Conservation (phyloP, 2,329 filamentous ascomycete genomes). For the Lecanicillium sp. region DNA sequence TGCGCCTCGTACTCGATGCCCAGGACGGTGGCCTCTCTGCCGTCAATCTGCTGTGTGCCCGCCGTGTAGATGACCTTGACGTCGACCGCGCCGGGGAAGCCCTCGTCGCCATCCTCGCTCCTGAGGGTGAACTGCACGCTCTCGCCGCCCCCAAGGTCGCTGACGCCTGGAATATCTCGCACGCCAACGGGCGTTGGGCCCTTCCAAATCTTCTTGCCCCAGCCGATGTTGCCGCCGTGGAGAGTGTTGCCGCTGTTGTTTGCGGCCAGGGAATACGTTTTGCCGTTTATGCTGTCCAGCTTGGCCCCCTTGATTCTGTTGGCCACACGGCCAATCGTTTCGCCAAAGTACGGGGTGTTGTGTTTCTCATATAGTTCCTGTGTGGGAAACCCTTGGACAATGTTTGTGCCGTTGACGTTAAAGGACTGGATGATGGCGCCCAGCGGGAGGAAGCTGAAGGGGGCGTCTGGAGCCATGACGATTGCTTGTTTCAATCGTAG, state of each 20-base stretch:
- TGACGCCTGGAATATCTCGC: conserved; percentile 42
- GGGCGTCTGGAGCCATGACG: conserved; percentile 32
- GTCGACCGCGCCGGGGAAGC: conserved; percentile 81
- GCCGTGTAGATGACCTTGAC: conserved; percentile 72
- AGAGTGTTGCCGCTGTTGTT: conserved; percentile 76
- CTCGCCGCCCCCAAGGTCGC: conserved; percentile 54
- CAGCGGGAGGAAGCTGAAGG: conserved; percentile 63
- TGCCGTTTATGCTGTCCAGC: conserved; percentile 66
- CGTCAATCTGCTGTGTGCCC: conserved; percentile 57
- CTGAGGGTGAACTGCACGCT: conserved; percentile 58
- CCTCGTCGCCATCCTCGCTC: conserved; percentile 79
- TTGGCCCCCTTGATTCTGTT: conserved; percentile 73
- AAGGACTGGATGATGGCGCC: conserved; percentile 80
- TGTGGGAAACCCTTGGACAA: conserved; percentile 79
- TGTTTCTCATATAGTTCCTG: conserved; percentile 68
- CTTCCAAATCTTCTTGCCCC: conserved; percentile 73
- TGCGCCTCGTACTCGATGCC: conserved; percentile 87
- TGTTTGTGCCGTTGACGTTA: conserved; percentile 70
- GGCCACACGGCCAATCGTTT: conserved; percentile 80
- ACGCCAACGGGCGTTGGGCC: conserved; percentile 60
- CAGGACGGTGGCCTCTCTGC: conserved; percentile 62
- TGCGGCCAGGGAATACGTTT: conserved; percentile 60
- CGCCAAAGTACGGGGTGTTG: conserved; percentile 80
- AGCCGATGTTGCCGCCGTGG: conserved; percentile 68
- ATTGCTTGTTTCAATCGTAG: background rate